phyloP scores from a whole-genome alignment of 805 yeast genomes.

The Candida railenensis region DNA sequence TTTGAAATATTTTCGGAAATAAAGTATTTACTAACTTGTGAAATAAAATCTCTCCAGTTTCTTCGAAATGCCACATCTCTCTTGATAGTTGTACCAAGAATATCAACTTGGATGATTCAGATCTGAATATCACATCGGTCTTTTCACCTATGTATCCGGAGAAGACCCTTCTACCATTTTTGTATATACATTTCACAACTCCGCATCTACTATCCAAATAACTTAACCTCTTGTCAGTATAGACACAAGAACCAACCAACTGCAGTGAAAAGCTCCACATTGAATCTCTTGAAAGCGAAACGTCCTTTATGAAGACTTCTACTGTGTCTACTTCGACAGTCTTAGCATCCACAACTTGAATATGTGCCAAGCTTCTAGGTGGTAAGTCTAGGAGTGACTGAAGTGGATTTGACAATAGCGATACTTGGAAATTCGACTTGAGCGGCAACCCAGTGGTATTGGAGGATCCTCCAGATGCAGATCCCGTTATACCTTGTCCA shows the following conservation, averaged over 20 bases:
- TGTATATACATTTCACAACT: constrained; percentile 59
- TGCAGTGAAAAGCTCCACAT: constrained; percentile 82
- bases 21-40: constrained; percentile 90
- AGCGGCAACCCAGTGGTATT: constrained; percentile 7
- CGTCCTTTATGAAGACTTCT: constrained; percentile 78
- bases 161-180: constrained; percentile 64
- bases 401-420: constrained; percentile 59
- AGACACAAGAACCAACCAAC: constrained; percentile 62
- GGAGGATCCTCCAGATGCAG: not conserved
- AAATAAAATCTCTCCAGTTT: constrained; percentile 90
- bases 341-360: constrained; percentile 42
- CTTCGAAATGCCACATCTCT: constrained; percentile 99
- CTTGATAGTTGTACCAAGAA: constrained; percentile 85
- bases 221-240: constrained; percentile 60
- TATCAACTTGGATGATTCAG: constrained; percentile 84
- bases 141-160: constrained; percentile 74
- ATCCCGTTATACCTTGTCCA: not conserved
- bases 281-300: constrained; percentile 81
- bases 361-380: constrained; percentile 62
- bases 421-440: constrained; percentile 41
- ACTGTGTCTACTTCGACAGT: constrained; percentile 75
- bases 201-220: constrained; percentile 65
- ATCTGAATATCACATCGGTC: constrained; percentile 82
- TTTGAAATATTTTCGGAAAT: constrained; percentile 82
- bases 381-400: constrained; percentile 63